Base-by-base conservation (phyloP, 140 eudicot species). In the Flaveria floridana region DNA sequence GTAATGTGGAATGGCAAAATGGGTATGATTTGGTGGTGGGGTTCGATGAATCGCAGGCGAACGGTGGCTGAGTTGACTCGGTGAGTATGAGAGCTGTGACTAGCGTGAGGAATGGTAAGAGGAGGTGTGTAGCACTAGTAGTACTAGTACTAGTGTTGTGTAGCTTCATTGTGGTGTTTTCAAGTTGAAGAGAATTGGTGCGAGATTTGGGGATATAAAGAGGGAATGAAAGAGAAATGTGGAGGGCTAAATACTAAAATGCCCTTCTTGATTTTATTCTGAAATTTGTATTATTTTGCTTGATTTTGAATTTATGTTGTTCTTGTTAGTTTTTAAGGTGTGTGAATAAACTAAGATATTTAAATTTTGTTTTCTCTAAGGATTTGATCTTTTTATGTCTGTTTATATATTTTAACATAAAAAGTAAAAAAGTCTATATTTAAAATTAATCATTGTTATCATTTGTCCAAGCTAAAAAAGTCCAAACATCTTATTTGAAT, bases 51-150 rank as follows among this genome's bases (percentile, higher is more conserved):
- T 84, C 92, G 25, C 98, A 92, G 44, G 92, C 86, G 76, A 70
- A 92, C 2, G 95, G 98, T 13, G 95, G 95, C 73, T 73, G 82
- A 78, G 86, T 73, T 50, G 95, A 89, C 76, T 79, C 87, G 21
- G 84, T 71, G 26, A 70, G 81, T 47, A 47, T 25, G 68, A 80
- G 72, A 3, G 63, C 8, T 15, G 77, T 20, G 71, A 78, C 25
- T 23, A 23, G 6, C 46, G 81, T 73, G 81, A 71, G 69, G 51
- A 56, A 73, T 76, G 77, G 1, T 12, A 85, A 72, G 48, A 46
- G 73, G 14, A 30, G 79, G 39, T 3, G 34, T 28, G 14, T 16
- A n/a, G 2, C 4, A 28, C 4, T 28, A 26, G 3, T 26, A 26
- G 30, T 3, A 3, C 3, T 21, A 21, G 0, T 21, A 21, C 25